phyloP scores from a whole-genome alignment of 768 basidiomycete species.

The Lactarius hatsudake region DNA sequence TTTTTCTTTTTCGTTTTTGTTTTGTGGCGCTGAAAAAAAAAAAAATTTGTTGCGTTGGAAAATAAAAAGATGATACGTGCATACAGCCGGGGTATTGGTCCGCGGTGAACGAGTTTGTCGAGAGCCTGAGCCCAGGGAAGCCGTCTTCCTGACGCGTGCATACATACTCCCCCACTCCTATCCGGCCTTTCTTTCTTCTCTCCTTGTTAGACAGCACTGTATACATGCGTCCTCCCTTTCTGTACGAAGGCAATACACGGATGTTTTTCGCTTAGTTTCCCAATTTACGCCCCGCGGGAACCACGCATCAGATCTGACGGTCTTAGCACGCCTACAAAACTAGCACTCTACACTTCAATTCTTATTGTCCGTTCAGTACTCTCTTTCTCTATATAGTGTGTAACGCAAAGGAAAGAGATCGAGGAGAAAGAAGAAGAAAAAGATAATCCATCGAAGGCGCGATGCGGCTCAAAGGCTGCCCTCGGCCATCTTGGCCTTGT shows the following conservation, averaged over 20 bases:
- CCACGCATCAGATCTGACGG: background rate
- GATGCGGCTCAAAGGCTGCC: slow-evolving; percentile 55
- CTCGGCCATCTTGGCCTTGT: slow-evolving; percentile 85
- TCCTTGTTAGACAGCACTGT: background rate
- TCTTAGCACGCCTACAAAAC: background rate
- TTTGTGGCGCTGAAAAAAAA: background rate
- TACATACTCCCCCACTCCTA: background rate
- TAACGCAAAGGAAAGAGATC: background rate
- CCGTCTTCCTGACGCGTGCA: background rate
- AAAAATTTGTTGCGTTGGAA: background rate
- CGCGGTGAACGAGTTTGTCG: slow-evolving; percentile 31
- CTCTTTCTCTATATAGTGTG: background rate
- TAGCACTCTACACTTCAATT: background rate
- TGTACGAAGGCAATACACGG: slow-evolving; percentile 1
- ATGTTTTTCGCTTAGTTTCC: background rate
- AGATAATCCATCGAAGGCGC: background rate
- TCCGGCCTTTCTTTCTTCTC: too few relatives aligned
- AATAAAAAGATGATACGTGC: slow-evolving; percentile 36
- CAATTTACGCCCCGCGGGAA: background rate
- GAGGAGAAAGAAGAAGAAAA: background rate
- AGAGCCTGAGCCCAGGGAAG: slow-evolving; percentile 1
- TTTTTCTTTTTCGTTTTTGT: background rate
- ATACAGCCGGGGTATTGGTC: slow-evolving; percentile 35
- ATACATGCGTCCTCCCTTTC: background rate
- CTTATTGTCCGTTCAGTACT: background rate